Percentiles rank a stretch among this genome's conserved stretches.
Evolutionary conservation across 306 rosid genomes (phyloP).

Genomic region (Oemleria cerasiformis): DNA sequence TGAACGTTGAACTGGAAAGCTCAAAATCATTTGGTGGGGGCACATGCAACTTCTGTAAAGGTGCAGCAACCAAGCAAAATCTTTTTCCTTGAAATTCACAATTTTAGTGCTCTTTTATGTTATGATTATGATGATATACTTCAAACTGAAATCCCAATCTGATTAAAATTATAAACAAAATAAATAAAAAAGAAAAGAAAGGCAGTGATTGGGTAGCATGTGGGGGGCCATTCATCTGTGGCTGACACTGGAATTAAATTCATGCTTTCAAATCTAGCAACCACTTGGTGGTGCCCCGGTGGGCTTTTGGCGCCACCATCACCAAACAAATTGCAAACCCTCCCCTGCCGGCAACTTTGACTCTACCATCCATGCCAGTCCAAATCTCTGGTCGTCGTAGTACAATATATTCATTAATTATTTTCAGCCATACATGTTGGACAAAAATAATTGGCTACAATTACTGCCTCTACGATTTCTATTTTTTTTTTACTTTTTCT

Average conservation of each 20-base stretch:
- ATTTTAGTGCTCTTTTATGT: background rate
- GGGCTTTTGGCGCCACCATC: constrained; percentile 7
- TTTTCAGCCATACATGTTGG: too few relatives aligned
- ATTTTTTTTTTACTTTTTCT: too few relatives aligned
- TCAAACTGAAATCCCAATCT: background rate
- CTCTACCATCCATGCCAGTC: background rate
- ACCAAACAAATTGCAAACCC: background rate
- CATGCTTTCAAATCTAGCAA: constrained; percentile 1
- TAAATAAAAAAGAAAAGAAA: background rate
- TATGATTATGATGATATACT: too few relatives aligned
- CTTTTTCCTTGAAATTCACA: constrained; percentile 15
- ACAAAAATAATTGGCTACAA: too few relatives aligned
- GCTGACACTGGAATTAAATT: background rate
- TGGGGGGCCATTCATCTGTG: constrained; percentile 18
- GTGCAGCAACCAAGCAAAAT: background rate
- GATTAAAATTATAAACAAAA: too few relatives aligned
- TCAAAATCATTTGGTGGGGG: constrained; percentile 10
- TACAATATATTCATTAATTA: too few relatives aligned
- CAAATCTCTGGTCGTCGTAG: constrained; percentile 9
- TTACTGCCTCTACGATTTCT: too few relatives aligned
- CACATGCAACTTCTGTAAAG: background rate
- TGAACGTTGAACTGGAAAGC: background rate
- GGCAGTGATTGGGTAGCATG: constrained; percentile 20
- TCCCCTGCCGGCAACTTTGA: constrained; percentile 33
- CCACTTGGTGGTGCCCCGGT: background rate